Percentiles rank a stretch among this genome's conserved stretches.
Conservation (phyloP, 2,329 filamentous ascomycete species). For the Fusarium gaditjirri region DNA sequence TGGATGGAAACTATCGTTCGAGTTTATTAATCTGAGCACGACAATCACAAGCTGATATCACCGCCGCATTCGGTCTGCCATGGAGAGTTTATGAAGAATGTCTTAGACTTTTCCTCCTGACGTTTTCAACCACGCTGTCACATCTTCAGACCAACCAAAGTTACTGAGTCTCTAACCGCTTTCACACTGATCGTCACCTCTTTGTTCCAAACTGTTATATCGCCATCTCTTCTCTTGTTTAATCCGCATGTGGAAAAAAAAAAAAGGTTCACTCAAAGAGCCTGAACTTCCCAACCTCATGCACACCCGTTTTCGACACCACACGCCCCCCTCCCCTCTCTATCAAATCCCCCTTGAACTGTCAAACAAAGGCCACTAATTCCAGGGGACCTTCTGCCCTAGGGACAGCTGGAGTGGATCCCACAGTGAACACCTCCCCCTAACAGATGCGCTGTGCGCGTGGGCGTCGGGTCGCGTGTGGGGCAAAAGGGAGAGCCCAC, state of each 20-base stretch:
- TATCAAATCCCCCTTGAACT: not conserved
- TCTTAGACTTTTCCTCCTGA: constrained; percentile 27
- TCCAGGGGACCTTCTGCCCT: constrained; percentile 31
- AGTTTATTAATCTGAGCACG: not conserved
- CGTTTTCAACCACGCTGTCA: constrained; percentile 12
- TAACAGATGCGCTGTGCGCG: constrained; percentile 24
- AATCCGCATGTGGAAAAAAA: not conserved
- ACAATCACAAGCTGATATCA: not conserved
- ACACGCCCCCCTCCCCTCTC: not conserved
- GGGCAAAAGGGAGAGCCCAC: constrained; percentile 20
- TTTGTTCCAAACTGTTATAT: not conserved
- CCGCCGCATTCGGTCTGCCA: not conserved
- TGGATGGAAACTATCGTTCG: not conserved
- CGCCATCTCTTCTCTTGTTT: not conserved
- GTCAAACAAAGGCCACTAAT: constrained; percentile 16
- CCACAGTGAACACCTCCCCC: constrained; percentile 10
- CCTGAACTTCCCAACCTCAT: constrained; percentile 7
- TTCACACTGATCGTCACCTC: not conserved
- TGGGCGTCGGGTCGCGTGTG: constrained; percentile 13
- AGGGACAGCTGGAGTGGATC: constrained; percentile 11
- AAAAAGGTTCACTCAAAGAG: constrained; percentile 13
- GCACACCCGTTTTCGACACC: constrained; percentile 6
- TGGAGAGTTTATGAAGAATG: constrained; percentile 1
- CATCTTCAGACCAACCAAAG: constrained; percentile 13
- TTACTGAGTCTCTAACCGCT: not conserved